Percentiles rank a stretch among this genome's conserved stretches.
Evolutionary conservation across 2,329 filamentous ascomycete genomes (phyloP).

Genomic region (Didymella pinodella): DNA sequence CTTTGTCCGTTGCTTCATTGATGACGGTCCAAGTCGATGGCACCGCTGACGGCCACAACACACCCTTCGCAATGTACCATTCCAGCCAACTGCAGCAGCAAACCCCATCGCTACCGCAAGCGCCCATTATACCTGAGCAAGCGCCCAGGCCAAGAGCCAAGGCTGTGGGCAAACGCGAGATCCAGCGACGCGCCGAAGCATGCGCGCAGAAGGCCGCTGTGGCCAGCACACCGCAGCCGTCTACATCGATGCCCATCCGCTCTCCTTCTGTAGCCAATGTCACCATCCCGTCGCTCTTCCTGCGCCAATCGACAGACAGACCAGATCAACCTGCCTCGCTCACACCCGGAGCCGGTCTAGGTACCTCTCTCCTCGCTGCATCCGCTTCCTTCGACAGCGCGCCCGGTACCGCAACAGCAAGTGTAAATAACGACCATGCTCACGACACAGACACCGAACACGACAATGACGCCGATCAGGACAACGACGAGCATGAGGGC

Average conservation of each 20-base stretch:
- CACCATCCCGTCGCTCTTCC: slow-evolving; percentile 29
- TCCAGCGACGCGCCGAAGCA: slow-evolving; percentile 66
- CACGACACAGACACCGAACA: slow-evolving; percentile 11
- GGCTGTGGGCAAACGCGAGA: slow-evolving; percentile 66
- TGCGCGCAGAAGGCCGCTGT: slow-evolving; percentile 55
- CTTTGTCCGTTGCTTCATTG: slow-evolving; percentile 41
- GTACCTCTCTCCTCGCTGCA: slow-evolving; percentile 27
- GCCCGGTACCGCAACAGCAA: slow-evolving; percentile 53
- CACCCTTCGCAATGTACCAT: slow-evolving; percentile 39
- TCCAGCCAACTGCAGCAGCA: slow-evolving; percentile 37
- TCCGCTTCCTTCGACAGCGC: slow-evolving; percentile 46
- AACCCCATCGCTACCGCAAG: slow-evolving; percentile 23
- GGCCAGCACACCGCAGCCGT: slow-evolving; percentile 41
- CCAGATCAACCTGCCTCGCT: slow-evolving; percentile 8
- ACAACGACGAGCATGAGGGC: slow-evolving; percentile 41
- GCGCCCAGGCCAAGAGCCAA: slow-evolving; percentile 56
- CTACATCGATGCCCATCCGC: slow-evolving; percentile 47
- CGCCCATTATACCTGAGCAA: slow-evolving; percentile 30
- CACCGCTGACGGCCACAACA: slow-evolving; percentile 24
- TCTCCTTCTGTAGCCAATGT: slow-evolving; percentile 35
- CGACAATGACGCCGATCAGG: slow-evolving; percentile 39
- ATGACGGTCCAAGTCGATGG: slow-evolving; percentile 48
- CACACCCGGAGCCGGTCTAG: slow-evolving; percentile 7
- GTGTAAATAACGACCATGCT: slow-evolving; percentile 45
- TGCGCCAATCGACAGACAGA: slow-evolving; percentile 34